Base-by-base conservation (phyloP, 805 yeast species). In the Ogataea nonfermentans region DNA sequence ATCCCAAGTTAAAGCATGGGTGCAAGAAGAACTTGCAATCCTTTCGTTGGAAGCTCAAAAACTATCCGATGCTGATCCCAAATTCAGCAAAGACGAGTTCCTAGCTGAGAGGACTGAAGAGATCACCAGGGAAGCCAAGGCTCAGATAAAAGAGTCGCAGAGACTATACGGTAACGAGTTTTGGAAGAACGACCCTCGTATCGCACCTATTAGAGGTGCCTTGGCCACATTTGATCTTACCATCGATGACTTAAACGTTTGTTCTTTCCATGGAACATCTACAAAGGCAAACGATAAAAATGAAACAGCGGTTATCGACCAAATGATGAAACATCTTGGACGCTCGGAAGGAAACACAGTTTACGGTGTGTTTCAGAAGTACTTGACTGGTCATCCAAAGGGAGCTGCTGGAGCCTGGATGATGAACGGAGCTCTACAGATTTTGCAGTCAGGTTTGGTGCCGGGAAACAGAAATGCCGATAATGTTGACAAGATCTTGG, bases 381-480 rank as follows among this genome's bases (percentile, higher is more conserved):
- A 78, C 80, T 79, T 93, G 62, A 93, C 99, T 57, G 99, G 99
- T 71, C 99, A 93, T 75, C 99, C 99, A 58, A 93, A 93, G 85
- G 99, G 99, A 79, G 99, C 99, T 57, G 99, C 99, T 43, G 99
- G 97, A 77, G 98, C 99, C 43, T 93, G 99, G 99, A 93, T 93
- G 99, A 71, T 93, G 78, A 95, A 93, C 68, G 99, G 99, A 69
- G 96, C 88, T 42, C 71, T 93, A 53, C 99, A 93, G 74, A 81
- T 90, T 53, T 74, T 93, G 65, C 84, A 87, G 71, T 66, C 85
- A 57, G 98, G 99, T 68, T 60, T 90, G 57, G 95, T 93, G 55
- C 99, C 99, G 55, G 99, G 99, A 66, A 93, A 93, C 78, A 81
- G 97, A 69, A 95, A 93, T 60, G 99, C 99, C 50, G 99, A 93